Base-by-base conservation (phyloP, 495 filamentous ascomycete genomes). In the Elaphomyces granulatus region DNA sequence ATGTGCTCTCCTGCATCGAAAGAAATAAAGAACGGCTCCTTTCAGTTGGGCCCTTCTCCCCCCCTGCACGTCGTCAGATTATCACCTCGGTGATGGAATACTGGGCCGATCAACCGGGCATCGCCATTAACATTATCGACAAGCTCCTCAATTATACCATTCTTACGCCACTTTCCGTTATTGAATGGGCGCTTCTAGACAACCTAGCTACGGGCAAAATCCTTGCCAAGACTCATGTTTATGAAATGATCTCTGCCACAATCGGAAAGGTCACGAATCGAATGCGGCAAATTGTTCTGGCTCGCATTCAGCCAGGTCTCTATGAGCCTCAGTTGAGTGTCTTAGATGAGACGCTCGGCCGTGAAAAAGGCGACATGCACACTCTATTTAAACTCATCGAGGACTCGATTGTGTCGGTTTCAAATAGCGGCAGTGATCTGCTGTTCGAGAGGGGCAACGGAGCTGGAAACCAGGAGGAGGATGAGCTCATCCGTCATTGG, bases 81-180 rank as follows among this genome's bases (percentile, higher is more conserved):
- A 82, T 96, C 44, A 72, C 75, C 8, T 82, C 81, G 7, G 88
- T 95, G 20, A 80, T 95, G 66, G 74, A 78, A 10, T 96, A 94
- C 64, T 99, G 90, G 90, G 70, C 71, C 30, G 79, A 87, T 39
- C 90, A 96, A 46, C 85, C 90, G 0, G 90, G 90, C 21, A 78
- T 94, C 32, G 92, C 87, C 20, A 80, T 95, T 50, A 82, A 81
- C 49, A 87, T 99, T 49, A 71, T 96, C 40, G 90, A 99, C 66
- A 96, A 94, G 62, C 70, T 99, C 3, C 78, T 99, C 19, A 99
- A 99, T 56, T 99, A 96, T 65, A 86, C 81, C 26, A 92, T 99
- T 44, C 70, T 99, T 6, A 81, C 75, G 8, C 90, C 90, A 0
- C 58, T 72, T 23, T 75, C 75, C 20, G 87, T 99, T 32, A 69